These are phyloP conservation scores for Alternaria incomplexa DNA, from an alignment of 2,329 filamentous ascomycete genomes.

Conservation along the genomic window DNA sequence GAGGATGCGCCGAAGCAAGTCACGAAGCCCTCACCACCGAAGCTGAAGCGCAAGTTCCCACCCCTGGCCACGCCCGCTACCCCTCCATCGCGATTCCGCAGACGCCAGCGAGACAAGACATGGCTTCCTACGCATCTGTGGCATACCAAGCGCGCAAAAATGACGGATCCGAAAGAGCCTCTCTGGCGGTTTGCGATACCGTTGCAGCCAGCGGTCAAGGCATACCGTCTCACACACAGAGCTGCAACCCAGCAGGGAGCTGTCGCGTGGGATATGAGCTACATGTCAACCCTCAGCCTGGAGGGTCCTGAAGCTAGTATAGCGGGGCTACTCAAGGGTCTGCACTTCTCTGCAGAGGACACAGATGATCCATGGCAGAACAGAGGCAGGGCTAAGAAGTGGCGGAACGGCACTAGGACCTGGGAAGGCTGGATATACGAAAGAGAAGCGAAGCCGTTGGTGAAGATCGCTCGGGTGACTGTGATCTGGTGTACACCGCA, in stretches of 20 bases:
- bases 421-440: slow-evolving; percentile 66
- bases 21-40: slow-evolving; percentile 30
- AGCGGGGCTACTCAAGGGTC: slow-evolving; percentile 66
- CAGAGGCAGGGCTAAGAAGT: slow-evolving; percentile 66
- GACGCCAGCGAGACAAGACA: slow-evolving; percentile 85
- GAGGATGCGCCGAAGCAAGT: slow-evolving; percentile 9
- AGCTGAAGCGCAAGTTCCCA: slow-evolving; percentile 73
- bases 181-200: slow-evolving; percentile 92
- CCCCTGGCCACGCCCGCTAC: slow-evolving; percentile 68
- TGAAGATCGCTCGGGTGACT: slow-evolving; percentile 71
- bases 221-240: slow-evolving; percentile 85
- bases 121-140: slow-evolving; percentile 96
- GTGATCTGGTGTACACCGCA: slow-evolving; percentile 71
- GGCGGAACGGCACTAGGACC: slow-evolving; percentile 68
- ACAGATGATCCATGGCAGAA: slow-evolving; percentile 62
- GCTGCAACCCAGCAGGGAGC: slow-evolving; percentile 76
- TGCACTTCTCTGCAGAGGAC: slow-evolving; percentile 63
- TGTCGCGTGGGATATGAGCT: slow-evolving; percentile 92
- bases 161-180: slow-evolving; percentile 78
- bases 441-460: slow-evolving; percentile 57
- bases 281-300: slow-evolving; percentile 84
- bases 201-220: slow-evolving; percentile 85
- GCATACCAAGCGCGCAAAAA: slow-evolving; percentile 88
- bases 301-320: slow-evolving; percentile 71
- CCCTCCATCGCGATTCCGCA: slow-evolving; percentile 76